Evolutionary conservation across 441 rosid genomes (phyloP).

Genomic region (Erodium texanum): DNA sequence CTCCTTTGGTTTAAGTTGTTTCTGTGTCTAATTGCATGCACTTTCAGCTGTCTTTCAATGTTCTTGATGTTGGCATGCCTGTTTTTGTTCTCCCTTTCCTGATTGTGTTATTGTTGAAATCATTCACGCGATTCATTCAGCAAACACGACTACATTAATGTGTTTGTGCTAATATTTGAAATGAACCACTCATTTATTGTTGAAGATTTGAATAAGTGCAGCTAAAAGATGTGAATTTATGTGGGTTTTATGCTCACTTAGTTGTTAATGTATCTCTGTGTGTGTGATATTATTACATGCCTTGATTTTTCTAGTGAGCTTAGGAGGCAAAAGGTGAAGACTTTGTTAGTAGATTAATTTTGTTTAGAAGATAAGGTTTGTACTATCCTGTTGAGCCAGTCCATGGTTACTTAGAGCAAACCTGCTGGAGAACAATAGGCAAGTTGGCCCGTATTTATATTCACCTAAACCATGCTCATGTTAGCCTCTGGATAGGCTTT

Average conservation of each 20-base stretch:
- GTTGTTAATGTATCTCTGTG: background rate
- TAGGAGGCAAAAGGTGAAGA: background rate
- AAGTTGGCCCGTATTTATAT: background rate
- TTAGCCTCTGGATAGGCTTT: too few relatives aligned
- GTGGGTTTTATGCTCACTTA: background rate
- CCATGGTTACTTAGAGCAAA: background rate
- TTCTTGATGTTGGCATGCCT: too few relatives aligned
- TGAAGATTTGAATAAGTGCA: background rate
- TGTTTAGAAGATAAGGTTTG: background rate
- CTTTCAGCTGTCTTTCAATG: background rate
- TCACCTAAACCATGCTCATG: background rate
- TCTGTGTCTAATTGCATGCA: background rate
- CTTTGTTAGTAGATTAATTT: background rate
- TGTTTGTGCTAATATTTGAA: background rate
- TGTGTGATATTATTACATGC: background rate
- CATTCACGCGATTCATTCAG: background rate
- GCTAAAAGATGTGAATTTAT: background rate
- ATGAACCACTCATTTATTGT: background rate
- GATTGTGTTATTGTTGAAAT: background rate
- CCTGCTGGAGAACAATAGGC: slow-evolving; percentile 2
- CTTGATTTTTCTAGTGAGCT: background rate
- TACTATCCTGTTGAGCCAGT: background rate
- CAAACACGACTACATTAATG: background rate
- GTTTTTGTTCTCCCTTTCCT: background rate
- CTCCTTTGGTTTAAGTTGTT: background rate